phyloP scores from a whole-genome alignment of 352 stramenopile genomes.

The Phytopythium vexans region DNA sequence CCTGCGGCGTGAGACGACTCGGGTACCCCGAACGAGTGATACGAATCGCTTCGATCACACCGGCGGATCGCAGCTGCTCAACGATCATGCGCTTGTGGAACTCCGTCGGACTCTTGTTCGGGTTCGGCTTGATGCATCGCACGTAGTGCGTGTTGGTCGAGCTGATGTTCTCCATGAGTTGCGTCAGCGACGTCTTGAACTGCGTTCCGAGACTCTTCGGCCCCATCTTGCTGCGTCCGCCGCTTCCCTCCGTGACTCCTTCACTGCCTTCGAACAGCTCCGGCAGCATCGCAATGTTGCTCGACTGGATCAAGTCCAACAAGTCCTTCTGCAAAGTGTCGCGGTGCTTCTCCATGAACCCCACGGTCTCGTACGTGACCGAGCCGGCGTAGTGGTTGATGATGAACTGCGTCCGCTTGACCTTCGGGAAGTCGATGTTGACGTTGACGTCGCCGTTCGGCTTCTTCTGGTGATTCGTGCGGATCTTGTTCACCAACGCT shows the following conservation, averaged over 20 bases:
- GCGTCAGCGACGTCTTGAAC: conserved; percentile 80
- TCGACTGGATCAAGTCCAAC: conserved; percentile 84
- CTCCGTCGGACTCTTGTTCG: conserved; percentile 81
- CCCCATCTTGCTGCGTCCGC: conserved; percentile 45
- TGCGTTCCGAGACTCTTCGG: conserved; percentile 80
- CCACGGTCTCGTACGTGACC: conserved; percentile 92
- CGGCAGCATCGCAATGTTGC: conserved; percentile 56
- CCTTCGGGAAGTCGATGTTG: conserved; percentile 84
- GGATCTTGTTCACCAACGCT: conserved; percentile 86
- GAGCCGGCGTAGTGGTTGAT: conserved; percentile 95
- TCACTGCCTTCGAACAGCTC: conserved; percentile 78
- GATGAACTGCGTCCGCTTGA: conserved; percentile 92
- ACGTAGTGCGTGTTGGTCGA: conserved; percentile 86
- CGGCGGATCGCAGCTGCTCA: conserved; percentile 87
- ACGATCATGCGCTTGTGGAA: conserved; percentile 91
- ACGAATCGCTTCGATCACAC: conserved; percentile 91
- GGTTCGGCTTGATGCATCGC: conserved; percentile 88
- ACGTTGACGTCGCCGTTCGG: conserved; percentile 55
- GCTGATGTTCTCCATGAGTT: conserved; percentile 87
- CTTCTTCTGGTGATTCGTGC: conserved; percentile 79
- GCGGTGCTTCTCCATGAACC: conserved; percentile 97
- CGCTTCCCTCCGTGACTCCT: conserved; percentile 22
- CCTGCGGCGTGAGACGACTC: conserved; percentile 86
- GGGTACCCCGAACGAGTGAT: conserved; percentile 90
- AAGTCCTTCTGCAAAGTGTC: conserved; percentile 95